Evolutionary conservation across 164 flowering plant genomes (phyloP).

Genomic region (Annona cherimola): DNA sequence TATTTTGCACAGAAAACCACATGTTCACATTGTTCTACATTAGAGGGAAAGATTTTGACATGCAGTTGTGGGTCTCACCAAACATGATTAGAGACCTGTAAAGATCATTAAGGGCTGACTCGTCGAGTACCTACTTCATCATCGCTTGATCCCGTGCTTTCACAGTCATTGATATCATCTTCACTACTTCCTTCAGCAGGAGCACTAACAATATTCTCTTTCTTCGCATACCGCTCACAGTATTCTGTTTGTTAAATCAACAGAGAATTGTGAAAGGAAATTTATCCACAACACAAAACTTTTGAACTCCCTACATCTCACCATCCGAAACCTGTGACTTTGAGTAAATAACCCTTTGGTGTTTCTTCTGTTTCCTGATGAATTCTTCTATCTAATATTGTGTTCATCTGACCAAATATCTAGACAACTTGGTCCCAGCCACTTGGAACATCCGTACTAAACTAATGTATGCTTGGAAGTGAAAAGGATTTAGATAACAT

Average conservation of each 20-base stretch:
- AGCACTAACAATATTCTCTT: constrained; percentile 22
- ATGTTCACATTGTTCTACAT: neutral
- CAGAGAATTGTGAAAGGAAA: neutral
- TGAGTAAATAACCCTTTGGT: neutral
- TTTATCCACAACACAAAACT: neutral
- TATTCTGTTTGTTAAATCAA: constrained; percentile 31
- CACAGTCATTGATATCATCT: constrained; percentile 32
- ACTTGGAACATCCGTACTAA: too few species aligned
- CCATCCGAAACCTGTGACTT: neutral
- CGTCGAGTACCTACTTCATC: constrained; percentile 35
- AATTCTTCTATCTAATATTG: too few species aligned
- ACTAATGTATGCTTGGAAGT: too few species aligned
- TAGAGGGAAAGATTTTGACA: neutral
- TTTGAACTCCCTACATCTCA: neutral
- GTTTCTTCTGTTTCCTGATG: neutral
- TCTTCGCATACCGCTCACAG: constrained; percentile 50
- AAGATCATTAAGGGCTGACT: constrained; percentile 29
- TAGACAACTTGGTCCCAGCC: too few species aligned
- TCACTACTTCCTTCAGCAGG: constrained; percentile 34
- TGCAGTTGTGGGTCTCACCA: neutral
- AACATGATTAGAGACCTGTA: neutral
- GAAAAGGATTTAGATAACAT: too few species aligned
- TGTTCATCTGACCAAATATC: too few species aligned
- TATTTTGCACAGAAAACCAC: neutral
- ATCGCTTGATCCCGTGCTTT: constrained; percentile 18